Percentiles rank a stretch among this genome's conserved stretches.
These are phyloP conservation scores for Pelargonium citronellum DNA, from an alignment of 441 rosid genomes.

Conservation along the genomic window DNA sequence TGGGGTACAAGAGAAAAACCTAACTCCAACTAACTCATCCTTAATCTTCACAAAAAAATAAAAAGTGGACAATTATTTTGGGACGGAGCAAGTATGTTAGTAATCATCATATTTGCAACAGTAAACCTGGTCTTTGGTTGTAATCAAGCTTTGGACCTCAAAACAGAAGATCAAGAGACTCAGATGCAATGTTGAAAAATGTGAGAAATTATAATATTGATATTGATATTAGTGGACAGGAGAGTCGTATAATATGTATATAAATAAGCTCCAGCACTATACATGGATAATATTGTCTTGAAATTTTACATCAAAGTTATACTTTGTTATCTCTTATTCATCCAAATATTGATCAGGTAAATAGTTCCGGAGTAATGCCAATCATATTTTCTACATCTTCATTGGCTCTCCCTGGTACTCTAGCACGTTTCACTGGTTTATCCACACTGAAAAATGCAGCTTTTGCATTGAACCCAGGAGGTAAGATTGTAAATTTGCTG, in stretches of 20 bases:
- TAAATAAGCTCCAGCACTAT: background rate
- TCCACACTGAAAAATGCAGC: conserved; percentile 79
- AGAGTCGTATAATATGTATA: too few species aligned
- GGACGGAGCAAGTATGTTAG: too few species aligned
- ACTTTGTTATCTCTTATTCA: conserved; percentile 6
- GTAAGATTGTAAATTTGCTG: conserved; percentile 33
- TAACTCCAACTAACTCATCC: too few species aligned
- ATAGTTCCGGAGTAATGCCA: conserved; percentile 97
- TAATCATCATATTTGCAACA: background rate
- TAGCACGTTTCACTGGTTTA: conserved; percentile 86
- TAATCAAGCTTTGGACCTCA: background rate
- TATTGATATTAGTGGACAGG: too few species aligned
- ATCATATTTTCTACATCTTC: conserved; percentile 95
- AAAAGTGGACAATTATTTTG: too few species aligned
- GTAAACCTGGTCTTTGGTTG: background rate
- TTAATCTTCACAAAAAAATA: too few species aligned
- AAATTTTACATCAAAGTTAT: background rate
- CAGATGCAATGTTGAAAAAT: too few species aligned
- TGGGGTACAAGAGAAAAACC: too few species aligned
- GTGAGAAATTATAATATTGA: too few species aligned
- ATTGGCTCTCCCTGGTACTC: conserved; percentile 87
- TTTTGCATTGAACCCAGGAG: conserved; percentile 80
- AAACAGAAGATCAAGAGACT: too few species aligned
- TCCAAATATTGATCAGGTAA: conserved; percentile 41
- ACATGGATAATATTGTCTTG: background rate